A percentile compares a stretch with the other conserved stretches of the same genome.
These are phyloP conservation scores for Fusarium veterinarium DNA, from an alignment of 2,329 filamentous ascomycete species.

Conservation along the genomic window DNA sequence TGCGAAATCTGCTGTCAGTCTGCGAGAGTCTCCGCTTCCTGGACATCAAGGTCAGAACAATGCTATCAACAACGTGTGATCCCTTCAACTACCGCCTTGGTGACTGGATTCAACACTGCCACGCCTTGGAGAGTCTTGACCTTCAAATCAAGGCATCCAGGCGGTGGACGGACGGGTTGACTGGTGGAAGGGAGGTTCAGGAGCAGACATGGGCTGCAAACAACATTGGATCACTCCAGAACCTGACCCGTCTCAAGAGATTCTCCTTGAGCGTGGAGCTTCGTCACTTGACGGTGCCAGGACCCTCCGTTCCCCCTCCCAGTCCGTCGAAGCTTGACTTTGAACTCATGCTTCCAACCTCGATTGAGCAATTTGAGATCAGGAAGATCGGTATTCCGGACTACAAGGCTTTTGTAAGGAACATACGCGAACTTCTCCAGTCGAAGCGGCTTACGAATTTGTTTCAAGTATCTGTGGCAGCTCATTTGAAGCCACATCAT, in stretches of 20 bases:
- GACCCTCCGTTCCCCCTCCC: background rate
- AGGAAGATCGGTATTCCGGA: background rate
- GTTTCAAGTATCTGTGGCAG: background rate
- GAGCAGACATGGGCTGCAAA: background rate
- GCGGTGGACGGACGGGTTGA: background rate
- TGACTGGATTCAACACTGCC: background rate
- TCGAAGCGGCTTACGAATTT: background rate
- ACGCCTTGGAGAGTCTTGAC: background rate
- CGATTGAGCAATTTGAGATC: background rate
- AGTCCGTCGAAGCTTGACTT: background rate
- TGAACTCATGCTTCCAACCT: background rate
- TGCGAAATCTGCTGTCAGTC: background rate
- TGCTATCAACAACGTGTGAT: background rate
- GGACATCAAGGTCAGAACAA: background rate
- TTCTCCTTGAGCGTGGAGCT: background rate
- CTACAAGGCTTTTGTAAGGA: background rate
- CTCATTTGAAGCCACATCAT: background rate
- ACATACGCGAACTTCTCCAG: background rate
- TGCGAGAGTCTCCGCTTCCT: background rate
- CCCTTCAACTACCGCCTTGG: background rate
- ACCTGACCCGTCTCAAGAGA: background rate
- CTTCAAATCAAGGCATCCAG: background rate
- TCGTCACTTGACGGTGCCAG: background rate
- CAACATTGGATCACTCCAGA: background rate
- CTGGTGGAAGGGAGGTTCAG: background rate